These are phyloP conservation scores for Microsporum audouinii DNA, from an alignment of 2,329 filamentous ascomycete species.

Conservation along the genomic window DNA sequence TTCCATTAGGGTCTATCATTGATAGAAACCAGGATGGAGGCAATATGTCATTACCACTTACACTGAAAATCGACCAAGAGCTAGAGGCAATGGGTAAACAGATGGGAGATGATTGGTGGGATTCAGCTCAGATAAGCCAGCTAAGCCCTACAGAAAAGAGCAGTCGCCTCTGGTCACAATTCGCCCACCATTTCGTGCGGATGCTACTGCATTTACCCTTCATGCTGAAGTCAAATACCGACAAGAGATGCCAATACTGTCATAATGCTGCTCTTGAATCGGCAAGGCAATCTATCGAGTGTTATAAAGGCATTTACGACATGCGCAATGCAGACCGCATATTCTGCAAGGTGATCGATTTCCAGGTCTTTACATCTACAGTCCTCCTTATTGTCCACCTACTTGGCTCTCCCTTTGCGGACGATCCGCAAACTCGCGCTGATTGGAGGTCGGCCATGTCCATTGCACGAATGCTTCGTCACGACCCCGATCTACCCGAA, in stretches of 20 bases:
- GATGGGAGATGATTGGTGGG: slow-evolving; percentile 25
- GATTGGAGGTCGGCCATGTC: slow-evolving; percentile 25
- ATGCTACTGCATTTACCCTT: slow-evolving; percentile 39
- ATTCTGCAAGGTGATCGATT: slow-evolving; percentile 40
- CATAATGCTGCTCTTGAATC: slow-evolving; percentile 32
- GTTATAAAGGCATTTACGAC: slow-evolving; percentile 27
- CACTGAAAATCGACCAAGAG: slow-evolving; percentile 34
- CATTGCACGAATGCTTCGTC: slow-evolving; percentile 25
- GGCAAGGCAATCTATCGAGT: slow-evolving; percentile 30
- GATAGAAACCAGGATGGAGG: slow-evolving; percentile 32
- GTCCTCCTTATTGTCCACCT: slow-evolving; percentile 37
- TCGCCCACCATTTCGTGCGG: slow-evolving; percentile 31
- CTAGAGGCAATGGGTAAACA: slow-evolving; percentile 23
- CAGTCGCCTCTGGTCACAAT: slow-evolving; percentile 26
- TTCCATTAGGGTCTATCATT: slow-evolving; percentile 30
- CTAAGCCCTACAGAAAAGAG: slow-evolving; percentile 13
- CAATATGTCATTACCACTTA: slow-evolving; percentile 28
- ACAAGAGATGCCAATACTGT: slow-evolving; percentile 31
- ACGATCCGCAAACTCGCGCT: neutral
- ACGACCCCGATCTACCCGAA: slow-evolving; percentile 24
- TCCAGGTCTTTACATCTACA: slow-evolving; percentile 37
- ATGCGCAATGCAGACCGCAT: slow-evolving; percentile 14
- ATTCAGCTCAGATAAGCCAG: slow-evolving; percentile 19
- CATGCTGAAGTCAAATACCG: slow-evolving; percentile 30
- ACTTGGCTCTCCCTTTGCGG: slow-evolving; percentile 20